Evolutionary conservation across 2,329 filamentous ascomycete genomes (phyloP).

Genomic region (Corinectria fuckeliana): DNA sequence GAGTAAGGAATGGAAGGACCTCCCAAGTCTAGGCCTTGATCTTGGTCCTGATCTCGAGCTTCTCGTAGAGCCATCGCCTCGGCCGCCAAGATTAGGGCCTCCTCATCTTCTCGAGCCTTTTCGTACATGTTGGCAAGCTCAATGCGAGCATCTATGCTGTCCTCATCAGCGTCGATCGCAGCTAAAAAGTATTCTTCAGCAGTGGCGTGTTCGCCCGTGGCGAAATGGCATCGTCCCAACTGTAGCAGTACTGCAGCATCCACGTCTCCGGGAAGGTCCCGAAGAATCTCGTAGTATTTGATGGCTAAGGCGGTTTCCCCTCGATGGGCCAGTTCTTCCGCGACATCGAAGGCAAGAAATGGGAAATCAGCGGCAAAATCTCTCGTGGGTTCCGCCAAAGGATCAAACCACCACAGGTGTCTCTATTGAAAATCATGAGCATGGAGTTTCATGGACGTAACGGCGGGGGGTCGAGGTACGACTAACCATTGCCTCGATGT

Average conservation of each 20-base stretch:
- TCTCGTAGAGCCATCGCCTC: conserved; percentile 74
- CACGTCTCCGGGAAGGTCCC: conserved; percentile 53
- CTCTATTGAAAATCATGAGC: conserved; percentile 47
- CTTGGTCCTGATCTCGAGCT: conserved; percentile 44
- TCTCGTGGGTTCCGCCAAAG: conserved; percentile 57
- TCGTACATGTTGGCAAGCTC: conserved; percentile 88
- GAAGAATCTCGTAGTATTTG: conserved; percentile 62
- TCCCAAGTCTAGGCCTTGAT: conserved; percentile 2
- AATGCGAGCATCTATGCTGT: conserved; percentile 77
- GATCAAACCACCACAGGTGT: conserved; percentile 75
- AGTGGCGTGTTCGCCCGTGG: conserved; percentile 66
- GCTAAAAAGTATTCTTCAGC: conserved; percentile 81
- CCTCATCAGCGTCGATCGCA: conserved; percentile 73
- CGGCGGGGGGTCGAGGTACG: neutral
- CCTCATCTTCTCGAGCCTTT: conserved; percentile 72
- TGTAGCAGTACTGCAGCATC: conserved; percentile 61
- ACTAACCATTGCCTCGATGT: conserved; percentile 76
- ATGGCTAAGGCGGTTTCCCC: conserved; percentile 50
- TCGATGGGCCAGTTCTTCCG: conserved; percentile 49
- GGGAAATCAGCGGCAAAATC: conserved; percentile 69
- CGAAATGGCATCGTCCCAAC: conserved; percentile 73
- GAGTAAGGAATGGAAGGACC: neutral
- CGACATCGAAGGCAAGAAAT: conserved; percentile 78
- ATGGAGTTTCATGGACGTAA: conserved; percentile 13
- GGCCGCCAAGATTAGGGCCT: conserved; percentile 78